Evolutionary conservation across 2,329 filamentous ascomycete genomes (phyloP).

Genomic region (Stemphylium beticola): DNA sequence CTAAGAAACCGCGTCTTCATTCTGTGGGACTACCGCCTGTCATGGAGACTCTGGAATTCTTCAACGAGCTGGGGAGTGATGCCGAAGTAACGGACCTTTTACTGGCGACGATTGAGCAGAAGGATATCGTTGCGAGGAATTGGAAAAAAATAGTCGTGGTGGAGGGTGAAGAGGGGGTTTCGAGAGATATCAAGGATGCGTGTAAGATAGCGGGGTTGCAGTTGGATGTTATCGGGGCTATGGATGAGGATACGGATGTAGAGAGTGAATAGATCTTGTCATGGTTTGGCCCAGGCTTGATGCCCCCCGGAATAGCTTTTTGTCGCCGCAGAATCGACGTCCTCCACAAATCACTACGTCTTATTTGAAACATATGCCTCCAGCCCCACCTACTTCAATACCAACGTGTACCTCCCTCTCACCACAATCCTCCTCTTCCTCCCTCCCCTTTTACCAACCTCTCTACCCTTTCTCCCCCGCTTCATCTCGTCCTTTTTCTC

Average conservation of each 20-base stretch:
- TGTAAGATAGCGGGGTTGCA: slow-evolving; percentile 29
- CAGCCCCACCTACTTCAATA: background rate
- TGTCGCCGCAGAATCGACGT: too few species aligned
- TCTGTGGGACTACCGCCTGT: slow-evolving; percentile 39
- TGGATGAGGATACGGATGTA: slow-evolving; percentile 12
- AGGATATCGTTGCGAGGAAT: slow-evolving; percentile 31
- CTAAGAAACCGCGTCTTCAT: slow-evolving; percentile 39
- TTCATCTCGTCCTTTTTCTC: background rate
- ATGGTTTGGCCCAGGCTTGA: too few species aligned
- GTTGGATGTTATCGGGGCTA: slow-evolving; percentile 58
- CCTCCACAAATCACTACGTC: background rate
- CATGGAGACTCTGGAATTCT: slow-evolving; percentile 39
- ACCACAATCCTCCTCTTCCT: background rate
- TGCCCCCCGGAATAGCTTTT: too few species aligned
- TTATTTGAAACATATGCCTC: too few species aligned
- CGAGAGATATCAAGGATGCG: slow-evolving; percentile 30
- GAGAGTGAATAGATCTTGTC: background rate
- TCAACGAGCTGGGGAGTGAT: slow-evolving; percentile 42
- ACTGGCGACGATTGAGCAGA: slow-evolving; percentile 34
- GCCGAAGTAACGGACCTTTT: slow-evolving; percentile 38
- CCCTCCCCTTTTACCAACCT: background rate
- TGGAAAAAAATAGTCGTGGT: slow-evolving; percentile 36
- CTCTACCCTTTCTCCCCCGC: background rate
- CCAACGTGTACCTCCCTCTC: slow-evolving; percentile 6
- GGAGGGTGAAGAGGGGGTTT: slow-evolving; percentile 33